Evolutionary conservation across 2,329 filamentous ascomycete species (phyloP).

Genomic region (Chrysosporium keratinophilum): DNA sequence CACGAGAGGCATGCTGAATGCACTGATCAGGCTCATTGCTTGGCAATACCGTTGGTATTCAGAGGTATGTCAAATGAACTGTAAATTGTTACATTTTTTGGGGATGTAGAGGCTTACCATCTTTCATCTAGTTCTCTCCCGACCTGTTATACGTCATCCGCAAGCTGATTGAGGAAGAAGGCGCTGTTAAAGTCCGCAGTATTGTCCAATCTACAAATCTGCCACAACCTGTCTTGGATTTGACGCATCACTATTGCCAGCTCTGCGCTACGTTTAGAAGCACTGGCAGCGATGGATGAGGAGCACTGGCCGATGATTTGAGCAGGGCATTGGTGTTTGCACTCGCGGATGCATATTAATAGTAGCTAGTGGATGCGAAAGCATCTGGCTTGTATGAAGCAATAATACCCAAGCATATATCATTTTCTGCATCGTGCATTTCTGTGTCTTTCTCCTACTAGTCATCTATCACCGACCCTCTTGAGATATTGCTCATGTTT

Average conservation of each 20-base stretch:
- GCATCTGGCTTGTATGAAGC: neutral
- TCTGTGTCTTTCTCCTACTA: neutral
- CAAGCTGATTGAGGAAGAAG: conserved; percentile 91
- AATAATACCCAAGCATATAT: neutral
- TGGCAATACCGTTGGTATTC: conserved; percentile 99
- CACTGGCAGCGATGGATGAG: conserved; percentile 75
- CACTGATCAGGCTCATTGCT: conserved; percentile 82
- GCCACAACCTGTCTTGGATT: conserved; percentile 81
- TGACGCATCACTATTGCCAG: conserved; percentile 93
- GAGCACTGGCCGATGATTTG: neutral
- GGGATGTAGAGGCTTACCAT: neutral
- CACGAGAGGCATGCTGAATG: conserved; percentile 68
- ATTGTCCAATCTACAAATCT: conserved; percentile 94
- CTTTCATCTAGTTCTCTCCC: conserved; percentile 63
- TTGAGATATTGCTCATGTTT: no score
- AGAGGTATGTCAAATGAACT: conserved; percentile 46
- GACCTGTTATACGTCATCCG: conserved; percentile 78
- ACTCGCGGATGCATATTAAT: neutral
- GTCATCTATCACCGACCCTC: neutral
- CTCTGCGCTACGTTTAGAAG: conserved; percentile 91
- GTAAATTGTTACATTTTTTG: neutral
- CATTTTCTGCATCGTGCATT: neutral
- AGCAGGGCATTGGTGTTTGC: neutral
- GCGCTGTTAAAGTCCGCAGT: conserved; percentile 90
- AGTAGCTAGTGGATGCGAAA: neutral